Evolutionary conservation across 495 filamentous ascomycete species (phyloP).

Genomic region (Cryomyces minteri): DNA sequence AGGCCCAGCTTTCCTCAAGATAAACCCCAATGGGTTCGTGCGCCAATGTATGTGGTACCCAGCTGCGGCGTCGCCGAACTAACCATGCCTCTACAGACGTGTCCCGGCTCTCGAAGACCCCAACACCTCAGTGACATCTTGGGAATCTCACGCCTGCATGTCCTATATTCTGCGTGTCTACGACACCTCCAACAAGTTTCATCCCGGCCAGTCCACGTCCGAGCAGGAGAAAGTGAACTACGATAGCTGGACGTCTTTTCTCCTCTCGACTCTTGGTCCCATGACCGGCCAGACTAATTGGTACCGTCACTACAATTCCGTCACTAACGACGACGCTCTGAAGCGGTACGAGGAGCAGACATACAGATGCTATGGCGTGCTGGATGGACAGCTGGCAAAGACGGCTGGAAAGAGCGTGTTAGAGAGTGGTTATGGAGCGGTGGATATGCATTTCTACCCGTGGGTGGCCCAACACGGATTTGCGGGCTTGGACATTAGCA

Average conservation of each 20-base stretch:
- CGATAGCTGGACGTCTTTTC: constrained; percentile 29
- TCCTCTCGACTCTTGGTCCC: constrained; percentile 23
- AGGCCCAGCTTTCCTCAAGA: constrained; percentile 9
- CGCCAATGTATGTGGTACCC: neutral
- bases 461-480: constrained; percentile 24
- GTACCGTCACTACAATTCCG: constrained; percentile 18
- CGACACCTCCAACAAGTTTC: constrained; percentile 38
- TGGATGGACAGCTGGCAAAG: constrained; percentile 25
- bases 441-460: constrained; percentile 28
- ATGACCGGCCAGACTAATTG: constrained; percentile 27
- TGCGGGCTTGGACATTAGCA: constrained; percentile 24
- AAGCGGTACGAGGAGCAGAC: constrained; percentile 21
- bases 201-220: constrained; percentile 9
- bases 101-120: constrained; percentile 16
- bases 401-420: constrained; percentile 21
- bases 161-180: constrained; percentile 57
- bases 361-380: constrained; percentile 24
- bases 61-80: neutral
- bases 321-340: constrained; percentile 24
- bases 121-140: constrained; percentile 24
- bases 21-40: constrained; percentile 13
- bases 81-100: neutral
- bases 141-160: constrained; percentile 56
- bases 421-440: constrained; percentile 18
- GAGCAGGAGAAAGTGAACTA: constrained; percentile 26